phyloP scores from a whole-genome alignment of 306 rosid species.

The Quercus aquifolioides region DNA sequence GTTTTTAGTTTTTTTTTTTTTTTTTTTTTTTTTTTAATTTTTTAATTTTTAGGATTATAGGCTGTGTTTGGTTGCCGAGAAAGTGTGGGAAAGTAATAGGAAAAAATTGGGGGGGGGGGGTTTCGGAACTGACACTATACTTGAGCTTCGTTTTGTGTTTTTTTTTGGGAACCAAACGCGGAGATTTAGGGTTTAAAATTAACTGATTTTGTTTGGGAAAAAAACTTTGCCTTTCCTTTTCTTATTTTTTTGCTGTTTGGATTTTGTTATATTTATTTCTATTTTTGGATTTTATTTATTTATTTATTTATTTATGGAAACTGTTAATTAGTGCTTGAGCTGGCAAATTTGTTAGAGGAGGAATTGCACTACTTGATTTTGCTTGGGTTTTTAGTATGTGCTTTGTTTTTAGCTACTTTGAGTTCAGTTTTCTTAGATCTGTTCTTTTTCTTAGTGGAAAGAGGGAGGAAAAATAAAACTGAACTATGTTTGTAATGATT shows the following conservation, averaged over 20 bases:
- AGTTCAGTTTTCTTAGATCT: slow-evolving; percentile 23
- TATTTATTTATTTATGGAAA: neutral
- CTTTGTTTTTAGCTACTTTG: slow-evolving; percentile 12
- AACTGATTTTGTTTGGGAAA: slow-evolving; percentile 10
- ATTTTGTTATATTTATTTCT: neutral
- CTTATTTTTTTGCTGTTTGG: neutral
- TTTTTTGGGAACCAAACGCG: slow-evolving; percentile 7
- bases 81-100: slow-evolving; percentile 10
- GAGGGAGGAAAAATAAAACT: neutral
- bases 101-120: slow-evolving; percentile 1
- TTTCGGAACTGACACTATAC: neutral
- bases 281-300: too few relatives aligned
- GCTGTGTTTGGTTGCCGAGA: slow-evolving; percentile 24
- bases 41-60: neutral
- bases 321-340: slow-evolving; percentile 15
- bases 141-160: slow-evolving; percentile 1
- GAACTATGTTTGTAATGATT: neutral
- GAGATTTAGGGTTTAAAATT: slow-evolving; percentile 20
- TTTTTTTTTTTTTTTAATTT: neutral
- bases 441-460: neutral
- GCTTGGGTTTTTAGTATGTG: neutral
- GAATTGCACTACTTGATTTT: neutral
- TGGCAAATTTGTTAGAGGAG: slow-evolving; percentile 17
- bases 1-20: neutral
- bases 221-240: slow-evolving; percentile 8